Base-by-base conservation (phyloP, 257 asterid genomes). In the Jasminum sambac region DNA sequence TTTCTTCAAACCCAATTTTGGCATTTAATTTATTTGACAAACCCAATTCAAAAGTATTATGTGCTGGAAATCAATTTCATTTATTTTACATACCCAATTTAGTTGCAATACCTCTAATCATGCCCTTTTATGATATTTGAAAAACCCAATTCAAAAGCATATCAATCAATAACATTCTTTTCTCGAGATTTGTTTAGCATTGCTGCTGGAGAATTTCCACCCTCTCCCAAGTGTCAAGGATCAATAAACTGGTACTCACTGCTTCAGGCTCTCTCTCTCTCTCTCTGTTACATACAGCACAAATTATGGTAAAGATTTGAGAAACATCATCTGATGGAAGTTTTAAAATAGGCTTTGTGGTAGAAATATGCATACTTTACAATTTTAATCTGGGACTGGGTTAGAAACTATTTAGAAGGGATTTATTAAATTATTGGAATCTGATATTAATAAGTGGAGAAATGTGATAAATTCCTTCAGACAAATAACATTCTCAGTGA, bases 241-340 rank as follows among this genome's bases (percentile, higher is more conserved):
- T 30, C 4, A 30, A 30, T 30, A 1, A 30, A 30, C 4, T 1
- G 19, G 14, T 19, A 13, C 58, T 48, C 24, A 48, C 12, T n/a
- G n/a, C 58, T n/a, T 48, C 58, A 48, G 58, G 58, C n/a, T 48
- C 24, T 48, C 58, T 48, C 50, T 12, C 55, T 44, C 55, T 14
- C 21, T 14, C 23, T 16, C 57, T 48, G 58, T 48, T 5, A 12
- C n/a, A 12, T 44, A 44, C 55, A 44, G 23, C 58, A 12, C n/a
- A 44, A 44, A 12, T 44, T 44, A 48, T 16, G 58, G 4, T 30
- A 30, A 30, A 30, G 36, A 48, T 48, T n/a, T 46, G 6, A 8
- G 19, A 48, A 7, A 17, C 5, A 10, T 11, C 24, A 48, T 6
- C 7, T 48, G 58, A 48, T 48, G 16, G 58, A 11, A 48, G 11